These are phyloP conservation scores for Suillus variegatus DNA, from an alignment of 768 basidiomycete species.

Conservation along the genomic window DNA sequence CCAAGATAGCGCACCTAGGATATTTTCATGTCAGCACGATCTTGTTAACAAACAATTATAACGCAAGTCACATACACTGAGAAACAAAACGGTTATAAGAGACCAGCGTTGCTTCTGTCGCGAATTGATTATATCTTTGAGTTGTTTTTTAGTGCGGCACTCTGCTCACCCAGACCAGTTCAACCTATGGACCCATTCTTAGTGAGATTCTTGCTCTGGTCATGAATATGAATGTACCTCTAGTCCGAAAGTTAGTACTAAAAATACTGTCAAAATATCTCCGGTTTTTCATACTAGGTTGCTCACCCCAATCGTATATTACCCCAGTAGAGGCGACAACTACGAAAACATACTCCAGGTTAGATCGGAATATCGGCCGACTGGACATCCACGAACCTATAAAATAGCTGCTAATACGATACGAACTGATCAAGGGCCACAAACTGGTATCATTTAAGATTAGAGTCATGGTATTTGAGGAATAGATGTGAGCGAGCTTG, in stretches of 20 bases:
- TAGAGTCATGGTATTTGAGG: background rate
- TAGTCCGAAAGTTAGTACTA: background rate
- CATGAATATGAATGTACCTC: background rate
- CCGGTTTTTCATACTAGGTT: background rate
- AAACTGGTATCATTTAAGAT: background rate
- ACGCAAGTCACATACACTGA: background rate
- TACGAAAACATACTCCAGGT: background rate
- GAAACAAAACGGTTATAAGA: background rate
- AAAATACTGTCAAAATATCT: background rate
- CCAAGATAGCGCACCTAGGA: background rate
- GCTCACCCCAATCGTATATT: background rate
- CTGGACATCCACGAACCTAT: background rate
- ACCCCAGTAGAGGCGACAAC: background rate
- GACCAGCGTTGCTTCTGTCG: background rate
- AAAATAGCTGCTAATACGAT: background rate
- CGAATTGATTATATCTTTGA: background rate
- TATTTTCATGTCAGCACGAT: background rate
- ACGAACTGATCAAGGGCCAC: background rate
- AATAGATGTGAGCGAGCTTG: background rate
- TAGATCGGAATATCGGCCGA: background rate
- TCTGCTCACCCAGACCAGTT: background rate
- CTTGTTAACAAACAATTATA: background rate
- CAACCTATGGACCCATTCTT: background rate
- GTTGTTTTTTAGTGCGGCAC: background rate
- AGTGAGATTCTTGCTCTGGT: background rate